Evolutionary conservation across 2,329 filamentous ascomycete species (phyloP).

Genomic region (Aspergillus uvarum): DNA sequence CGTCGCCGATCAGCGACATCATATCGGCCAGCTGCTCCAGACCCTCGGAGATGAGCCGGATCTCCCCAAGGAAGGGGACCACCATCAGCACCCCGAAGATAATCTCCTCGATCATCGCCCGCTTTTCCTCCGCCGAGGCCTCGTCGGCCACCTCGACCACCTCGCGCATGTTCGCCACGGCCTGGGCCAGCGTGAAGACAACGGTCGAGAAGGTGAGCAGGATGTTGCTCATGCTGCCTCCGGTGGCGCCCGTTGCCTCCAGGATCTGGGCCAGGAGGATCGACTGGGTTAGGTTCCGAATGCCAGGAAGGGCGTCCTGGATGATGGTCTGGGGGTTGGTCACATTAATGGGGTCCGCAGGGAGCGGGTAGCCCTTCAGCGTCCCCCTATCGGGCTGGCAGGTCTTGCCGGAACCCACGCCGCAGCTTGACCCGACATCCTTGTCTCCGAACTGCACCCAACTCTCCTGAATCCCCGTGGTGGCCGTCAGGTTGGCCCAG

Average conservation of each 20-base stretch:
- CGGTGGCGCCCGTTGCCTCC: neutral
- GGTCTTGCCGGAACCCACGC: neutral
- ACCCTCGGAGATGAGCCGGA: neutral
- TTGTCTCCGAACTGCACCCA: conserved; percentile 1
- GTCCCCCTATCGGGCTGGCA: neutral
- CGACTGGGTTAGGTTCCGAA: neutral
- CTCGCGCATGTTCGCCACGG: neutral
- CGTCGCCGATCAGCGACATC: conserved; percentile 5
- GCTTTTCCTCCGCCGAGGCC: neutral
- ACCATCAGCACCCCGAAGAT: neutral
- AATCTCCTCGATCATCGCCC: conserved; percentile 2
- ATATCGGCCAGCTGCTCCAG: conserved; percentile 4
- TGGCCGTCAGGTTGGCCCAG: neutral
- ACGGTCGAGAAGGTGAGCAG: conserved; percentile 3
- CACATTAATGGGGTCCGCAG: neutral
- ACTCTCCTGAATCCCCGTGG: neutral
- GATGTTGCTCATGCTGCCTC: neutral
- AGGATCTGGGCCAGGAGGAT: neutral
- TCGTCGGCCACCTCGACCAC: neutral
- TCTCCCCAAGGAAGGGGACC: neutral
- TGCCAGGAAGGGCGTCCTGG: neutral
- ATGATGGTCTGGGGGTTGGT: conserved; percentile 1
- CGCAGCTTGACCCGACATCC: neutral
- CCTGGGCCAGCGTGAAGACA: conserved; percentile 2
- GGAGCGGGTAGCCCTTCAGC: neutral